Evolutionary conservation across 148 eudicot genomes (phyloP).

Genomic region (Fagopyrum tataricum): DNA sequence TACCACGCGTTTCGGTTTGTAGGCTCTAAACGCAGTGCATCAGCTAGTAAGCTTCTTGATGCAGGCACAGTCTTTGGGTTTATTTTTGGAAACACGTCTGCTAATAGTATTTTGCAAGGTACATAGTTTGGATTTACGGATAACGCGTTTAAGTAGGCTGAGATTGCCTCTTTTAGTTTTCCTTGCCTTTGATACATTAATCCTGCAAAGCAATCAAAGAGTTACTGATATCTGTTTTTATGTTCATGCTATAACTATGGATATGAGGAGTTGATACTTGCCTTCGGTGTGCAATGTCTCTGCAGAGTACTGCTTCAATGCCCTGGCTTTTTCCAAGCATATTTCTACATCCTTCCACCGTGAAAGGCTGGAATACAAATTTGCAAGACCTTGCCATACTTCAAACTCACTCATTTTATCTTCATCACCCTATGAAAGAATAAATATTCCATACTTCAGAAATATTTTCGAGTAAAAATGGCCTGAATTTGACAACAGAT

Average conservation of each 20-base stretch:
- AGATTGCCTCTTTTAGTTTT: conserved; percentile 48
- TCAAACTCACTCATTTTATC: conserved; percentile 74
- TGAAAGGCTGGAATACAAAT: conserved; percentile 75
- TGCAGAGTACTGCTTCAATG: conserved; percentile 64
- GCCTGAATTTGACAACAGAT: too few relatives aligned
- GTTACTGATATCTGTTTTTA: too few relatives aligned
- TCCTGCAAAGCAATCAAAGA: conserved; percentile 30
- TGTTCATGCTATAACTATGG: too few relatives aligned
- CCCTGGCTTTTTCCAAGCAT: conserved; percentile 78
- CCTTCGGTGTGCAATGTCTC: conserved; percentile 81
- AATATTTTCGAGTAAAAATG: too few relatives aligned
- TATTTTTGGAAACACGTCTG: conserved; percentile 52
- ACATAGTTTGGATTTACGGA: conserved; percentile 61
- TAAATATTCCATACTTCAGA: background rate
- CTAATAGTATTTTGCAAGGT: conserved; percentile 73
- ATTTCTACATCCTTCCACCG: conserved; percentile 91
- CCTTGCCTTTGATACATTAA: conserved; percentile 62
- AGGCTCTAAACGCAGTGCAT: conserved; percentile 83
- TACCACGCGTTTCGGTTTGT: conserved; percentile 86
- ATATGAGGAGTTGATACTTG: conserved; percentile 18
- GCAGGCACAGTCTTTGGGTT: conserved; percentile 66
- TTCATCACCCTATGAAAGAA: conserved; percentile 52
- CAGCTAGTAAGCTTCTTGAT: conserved; percentile 73
- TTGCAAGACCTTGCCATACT: conserved; percentile 95
- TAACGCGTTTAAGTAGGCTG: conserved; percentile 60